Conservation (phyloP, 495 filamentous ascomycete species). For the Hyaloscypha hepaticicola region DNA sequence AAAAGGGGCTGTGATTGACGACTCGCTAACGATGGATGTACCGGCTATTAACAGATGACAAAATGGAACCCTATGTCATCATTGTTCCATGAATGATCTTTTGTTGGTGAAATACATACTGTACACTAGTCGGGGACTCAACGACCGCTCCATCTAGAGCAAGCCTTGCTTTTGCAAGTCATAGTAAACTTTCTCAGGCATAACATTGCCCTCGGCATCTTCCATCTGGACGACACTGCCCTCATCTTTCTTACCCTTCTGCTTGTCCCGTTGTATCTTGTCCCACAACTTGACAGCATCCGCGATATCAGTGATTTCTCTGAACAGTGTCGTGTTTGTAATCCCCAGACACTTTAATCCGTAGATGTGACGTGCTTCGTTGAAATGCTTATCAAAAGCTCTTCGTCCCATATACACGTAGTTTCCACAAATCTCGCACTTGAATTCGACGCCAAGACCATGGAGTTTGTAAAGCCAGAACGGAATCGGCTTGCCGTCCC, state of each 20-base stretch:
- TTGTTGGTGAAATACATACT: slow-evolving; percentile 22
- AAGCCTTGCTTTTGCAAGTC: slow-evolving; percentile 76
- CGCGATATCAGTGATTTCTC: slow-evolving; percentile 89
- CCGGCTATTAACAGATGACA: not conserved
- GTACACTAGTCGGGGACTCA: not conserved
- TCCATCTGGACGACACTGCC: slow-evolving; percentile 97
- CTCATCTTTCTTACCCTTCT: slow-evolving; percentile 67
- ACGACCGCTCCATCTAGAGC: slow-evolving; percentile 39
- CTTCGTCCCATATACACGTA: slow-evolving; percentile 95
- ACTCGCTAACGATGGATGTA: not conserved
- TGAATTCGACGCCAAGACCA: slow-evolving; percentile 90
- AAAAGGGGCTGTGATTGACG: not conserved
- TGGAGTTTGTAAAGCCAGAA: slow-evolving; percentile 99
- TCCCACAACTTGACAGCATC: slow-evolving; percentile 89
- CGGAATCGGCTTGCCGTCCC: slow-evolving; percentile 98
- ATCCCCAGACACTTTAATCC: slow-evolving; percentile 92
- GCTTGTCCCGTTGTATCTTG: slow-evolving; percentile 85
- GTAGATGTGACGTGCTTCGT: slow-evolving; percentile 86
- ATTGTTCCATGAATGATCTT: not conserved
- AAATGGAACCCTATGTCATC: not conserved
- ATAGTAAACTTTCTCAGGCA: slow-evolving; percentile 96
- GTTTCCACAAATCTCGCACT: slow-evolving; percentile 96
- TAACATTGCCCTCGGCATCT: slow-evolving; percentile 94
- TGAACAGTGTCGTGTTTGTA: slow-evolving; percentile 86
- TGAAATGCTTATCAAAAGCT: slow-evolving; percentile 98